Percentiles rank a stretch among this genome's conserved stretches.
Evolutionary conservation across 768 basidiomycete genomes (phyloP).

Genomic region (Cyclocybe aegerita): DNA sequence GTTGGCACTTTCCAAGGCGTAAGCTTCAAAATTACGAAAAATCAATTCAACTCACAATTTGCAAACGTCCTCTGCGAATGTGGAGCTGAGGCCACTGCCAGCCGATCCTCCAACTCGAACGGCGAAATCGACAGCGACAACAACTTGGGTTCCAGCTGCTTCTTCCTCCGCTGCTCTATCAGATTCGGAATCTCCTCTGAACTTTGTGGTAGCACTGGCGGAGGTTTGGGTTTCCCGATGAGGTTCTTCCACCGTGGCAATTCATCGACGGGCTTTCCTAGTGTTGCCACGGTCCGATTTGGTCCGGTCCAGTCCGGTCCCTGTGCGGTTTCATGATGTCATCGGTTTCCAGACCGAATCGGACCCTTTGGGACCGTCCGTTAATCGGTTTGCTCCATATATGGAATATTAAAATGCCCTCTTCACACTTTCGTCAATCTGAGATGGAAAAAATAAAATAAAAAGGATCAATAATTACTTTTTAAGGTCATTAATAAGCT

Average conservation of each 20-base stretch:
- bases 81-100: constrained; percentile 33
- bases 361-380: too few relatives aligned
- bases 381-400: too few relatives aligned
- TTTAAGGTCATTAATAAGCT: too few relatives aligned
- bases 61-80: constrained; percentile 28
- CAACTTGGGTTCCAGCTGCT: constrained; percentile 52
- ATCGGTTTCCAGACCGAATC: too few relatives aligned
- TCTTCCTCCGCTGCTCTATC: constrained; percentile 54
- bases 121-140: constrained; percentile 64
- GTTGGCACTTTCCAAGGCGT: constrained; percentile 24
- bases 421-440: too few relatives aligned
- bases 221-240: constrained; percentile 43
- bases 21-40: constrained; percentile 3
- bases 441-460: too few relatives aligned
- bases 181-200: constrained; percentile 43
- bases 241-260: constrained; percentile 48
- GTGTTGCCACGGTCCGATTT: constrained; percentile 26
- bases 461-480: too few relatives aligned
- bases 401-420: constrained; percentile 32
- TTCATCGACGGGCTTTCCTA: constrained; percentile 39
- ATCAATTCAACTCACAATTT: constrained; percentile 14
- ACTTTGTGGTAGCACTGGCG: constrained; percentile 19
- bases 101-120: constrained; percentile 39
- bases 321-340: too few relatives aligned
- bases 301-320: too few relatives aligned